Base-by-base conservation (phyloP, 2,329 filamentous ascomycete species). In the Clonostachys rosea region DNA sequence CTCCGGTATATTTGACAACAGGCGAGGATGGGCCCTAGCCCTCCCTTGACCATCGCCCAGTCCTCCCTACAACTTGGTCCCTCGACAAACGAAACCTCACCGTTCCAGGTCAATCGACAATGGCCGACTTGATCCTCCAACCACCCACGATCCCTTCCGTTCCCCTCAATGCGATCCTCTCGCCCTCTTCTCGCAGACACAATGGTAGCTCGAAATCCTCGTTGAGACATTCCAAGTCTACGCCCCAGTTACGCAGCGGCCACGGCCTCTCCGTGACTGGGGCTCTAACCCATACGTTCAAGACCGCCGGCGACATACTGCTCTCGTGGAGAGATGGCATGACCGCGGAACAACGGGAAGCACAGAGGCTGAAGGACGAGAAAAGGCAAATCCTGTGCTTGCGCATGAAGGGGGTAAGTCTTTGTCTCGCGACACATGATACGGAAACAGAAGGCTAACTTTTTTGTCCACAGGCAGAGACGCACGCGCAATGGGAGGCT, bases 401-500 rank as follows among this genome's bases (percentile, higher is more conserved):
- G 51, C 78, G 78, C 52, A 76, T 91, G 74, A 80, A 81, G 53
- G 79, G 82, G 67, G 85, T 86, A 65, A 62, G 79, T 70, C 6
- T 18, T n/a, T n/a, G 36, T n/a, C 36, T 30, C 24, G 8, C 24
- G 24, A 24, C 16, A 24, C 34, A 10, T 20, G n/a, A 7, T 16
- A 33, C 34, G 18, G 14, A n/a, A 11, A 11, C 8, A 35, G 42
- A 17, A 18, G 18, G 18, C 16, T 34, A 17, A 43, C 30, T 34
- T 13, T 5, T 12, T 11, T 14, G 4, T 44, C 7, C 6, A 6
- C 24, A 89, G 83, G 87, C 89, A 51, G 76, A 81, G 49, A 80
- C 80, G 2, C 78, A 84, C 55, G 69, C 76, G 44, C 82, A 91
- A 60, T 96, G 91, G 90, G 79, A 84, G 54, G 71, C 71, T 14